Evolutionary conservation across 495 filamentous ascomycete genomes (phyloP).

Genomic region (Neurospora discreta): DNA sequence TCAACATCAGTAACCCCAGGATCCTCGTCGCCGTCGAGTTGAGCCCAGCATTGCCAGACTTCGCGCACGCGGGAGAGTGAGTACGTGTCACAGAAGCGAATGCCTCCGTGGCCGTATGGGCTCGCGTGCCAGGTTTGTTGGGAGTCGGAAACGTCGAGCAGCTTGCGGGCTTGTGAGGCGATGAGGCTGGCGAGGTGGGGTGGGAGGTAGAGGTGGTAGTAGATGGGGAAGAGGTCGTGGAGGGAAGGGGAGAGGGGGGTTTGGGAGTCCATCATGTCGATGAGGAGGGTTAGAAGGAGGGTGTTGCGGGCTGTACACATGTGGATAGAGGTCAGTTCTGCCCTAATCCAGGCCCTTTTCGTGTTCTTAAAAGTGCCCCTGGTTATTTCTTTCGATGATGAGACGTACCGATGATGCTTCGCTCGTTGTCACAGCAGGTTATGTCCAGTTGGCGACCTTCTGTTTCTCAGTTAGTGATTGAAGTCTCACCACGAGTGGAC

Average conservation of each 20-base stretch:
- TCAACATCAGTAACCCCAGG: not conserved
- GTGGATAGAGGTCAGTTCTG: not conserved
- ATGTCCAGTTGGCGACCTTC: slow-evolving; percentile 17
- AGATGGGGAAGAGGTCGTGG: slow-evolving; percentile 13
- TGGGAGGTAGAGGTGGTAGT: slow-evolving; percentile 17
- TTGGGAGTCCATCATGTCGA: slow-evolving; percentile 4
- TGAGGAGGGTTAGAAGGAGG: slow-evolving; percentile 17
- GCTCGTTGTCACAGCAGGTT: slow-evolving; percentile 20
- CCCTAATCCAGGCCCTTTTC: no score
- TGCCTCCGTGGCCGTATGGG: slow-evolving; percentile 10
- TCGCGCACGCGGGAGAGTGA: slow-evolving; percentile 11
- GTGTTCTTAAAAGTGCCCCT: no score
- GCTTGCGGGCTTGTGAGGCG: slow-evolving; percentile 11
- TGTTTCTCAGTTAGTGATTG: not conserved
- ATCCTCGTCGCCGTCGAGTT: not conserved
- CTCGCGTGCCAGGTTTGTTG: slow-evolving; percentile 13
- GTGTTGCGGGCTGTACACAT: slow-evolving; percentile 17
- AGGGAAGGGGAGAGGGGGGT: not conserved
- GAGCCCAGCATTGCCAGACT: slow-evolving; percentile 13
- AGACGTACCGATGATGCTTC: slow-evolving; percentile 6
- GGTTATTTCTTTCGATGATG: no score
- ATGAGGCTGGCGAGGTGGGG: slow-evolving; percentile 6
- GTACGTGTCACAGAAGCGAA: slow-evolving; percentile 17
- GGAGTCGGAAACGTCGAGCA: slow-evolving; percentile 7
- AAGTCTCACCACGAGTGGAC: not conserved